Evolutionary conservation across 768 basidiomycete species (phyloP).

Genomic region (Favolaschia claudopus): DNA sequence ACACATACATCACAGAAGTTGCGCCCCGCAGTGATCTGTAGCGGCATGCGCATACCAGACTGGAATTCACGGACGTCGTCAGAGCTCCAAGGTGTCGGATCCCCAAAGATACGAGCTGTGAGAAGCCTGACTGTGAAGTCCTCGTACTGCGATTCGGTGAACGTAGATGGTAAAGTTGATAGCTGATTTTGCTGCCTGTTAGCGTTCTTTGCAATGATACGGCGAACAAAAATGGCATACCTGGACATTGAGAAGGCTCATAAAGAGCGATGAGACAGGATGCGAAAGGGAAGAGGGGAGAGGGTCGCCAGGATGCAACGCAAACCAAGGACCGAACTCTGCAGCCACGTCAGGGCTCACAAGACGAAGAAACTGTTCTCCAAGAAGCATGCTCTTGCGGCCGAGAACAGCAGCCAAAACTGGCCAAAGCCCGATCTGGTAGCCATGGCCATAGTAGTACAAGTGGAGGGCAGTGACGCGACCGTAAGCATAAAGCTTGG

Average conservation of each 20-base stretch:
- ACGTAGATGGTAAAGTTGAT: not conserved
- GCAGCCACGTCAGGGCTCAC: not conserved
- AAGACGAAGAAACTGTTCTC: not conserved
- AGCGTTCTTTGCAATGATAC: too few species aligned
- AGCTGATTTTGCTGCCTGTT: too few species aligned
- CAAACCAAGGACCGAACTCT: not conserved
- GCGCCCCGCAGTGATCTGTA: not conserved
- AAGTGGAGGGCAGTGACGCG: not conserved
- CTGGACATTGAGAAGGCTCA: not conserved
- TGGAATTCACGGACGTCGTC: not conserved
- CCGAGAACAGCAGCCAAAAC: not conserved
- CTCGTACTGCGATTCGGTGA: not conserved
- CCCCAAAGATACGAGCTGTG: not conserved
- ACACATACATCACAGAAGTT: not conserved
- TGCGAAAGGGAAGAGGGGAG: not conserved
- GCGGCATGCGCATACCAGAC: not conserved
- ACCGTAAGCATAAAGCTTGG: not conserved
- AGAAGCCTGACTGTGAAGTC: not conserved
- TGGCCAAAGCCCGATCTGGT: not conserved
- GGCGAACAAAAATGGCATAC: too few species aligned
- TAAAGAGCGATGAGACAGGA: not conserved
- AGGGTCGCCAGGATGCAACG: not conserved
- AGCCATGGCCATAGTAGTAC: not conserved
- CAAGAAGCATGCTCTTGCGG: not conserved
- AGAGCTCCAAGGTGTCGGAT: not conserved